phyloP scores from a whole-genome alignment of 2,329 filamentous ascomycete species.

The Diaporthe ilicicola region DNA sequence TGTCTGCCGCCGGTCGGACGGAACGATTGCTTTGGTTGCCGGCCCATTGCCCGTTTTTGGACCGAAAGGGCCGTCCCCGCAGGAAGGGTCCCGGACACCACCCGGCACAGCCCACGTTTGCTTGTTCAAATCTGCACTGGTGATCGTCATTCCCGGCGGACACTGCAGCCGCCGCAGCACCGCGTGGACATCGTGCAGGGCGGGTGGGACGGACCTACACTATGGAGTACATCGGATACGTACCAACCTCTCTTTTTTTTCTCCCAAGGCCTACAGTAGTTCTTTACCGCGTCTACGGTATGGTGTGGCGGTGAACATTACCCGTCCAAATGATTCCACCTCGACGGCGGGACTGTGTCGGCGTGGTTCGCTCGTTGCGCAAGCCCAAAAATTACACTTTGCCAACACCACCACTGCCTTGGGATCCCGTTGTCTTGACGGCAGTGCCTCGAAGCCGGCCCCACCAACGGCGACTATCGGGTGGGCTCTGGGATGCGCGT shows the following conservation, averaged over 20 bases:
- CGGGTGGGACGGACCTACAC: constrained; percentile 6
- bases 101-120: constrained; percentile 23
- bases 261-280: neutral
- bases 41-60: constrained; percentile 18
- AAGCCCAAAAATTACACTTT: neutral
- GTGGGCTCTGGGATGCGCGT: neutral
- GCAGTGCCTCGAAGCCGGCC: neutral
- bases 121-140: constrained; percentile 20
- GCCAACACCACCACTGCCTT: constrained; percentile 10
- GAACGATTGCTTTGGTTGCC: constrained; percentile 12
- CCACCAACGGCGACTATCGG: neutral
- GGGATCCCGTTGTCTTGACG: neutral
- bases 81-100: constrained; percentile 7
- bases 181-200: constrained; percentile 18
- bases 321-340: constrained; percentile 8
- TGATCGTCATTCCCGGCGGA: constrained; percentile 25
- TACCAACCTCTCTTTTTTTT: constrained; percentile 4
- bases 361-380: neutral
- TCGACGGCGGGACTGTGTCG: neutral
- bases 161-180: constrained; percentile 28
- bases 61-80: constrained; percentile 10
- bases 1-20: constrained; percentile 11
- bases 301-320: constrained; percentile 17
- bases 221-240: neutral
- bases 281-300: too few relatives aligned